A percentile compares a stretch with the other conserved stretches of the same genome.
Conservation (phyloP, 306 rosid species). For the Dalbergia oliveri region DNA sequence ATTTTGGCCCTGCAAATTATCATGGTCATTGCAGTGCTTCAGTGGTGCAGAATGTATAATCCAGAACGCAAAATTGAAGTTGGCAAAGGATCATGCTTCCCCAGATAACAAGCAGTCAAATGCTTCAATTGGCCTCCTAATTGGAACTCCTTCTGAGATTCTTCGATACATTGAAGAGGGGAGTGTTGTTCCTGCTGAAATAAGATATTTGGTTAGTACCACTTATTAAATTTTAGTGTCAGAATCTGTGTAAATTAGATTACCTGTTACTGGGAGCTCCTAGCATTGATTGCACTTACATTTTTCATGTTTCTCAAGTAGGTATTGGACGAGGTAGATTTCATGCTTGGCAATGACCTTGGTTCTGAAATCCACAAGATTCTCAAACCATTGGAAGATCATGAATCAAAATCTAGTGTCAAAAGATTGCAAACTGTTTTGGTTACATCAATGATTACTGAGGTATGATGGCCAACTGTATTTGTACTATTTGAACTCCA, state of each 20-base stretch:
- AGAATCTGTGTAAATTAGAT: slow-evolving; percentile 9
- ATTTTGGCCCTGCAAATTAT: slow-evolving; percentile 36
- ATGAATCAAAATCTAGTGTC: slow-evolving; percentile 60
- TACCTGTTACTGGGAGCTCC: slow-evolving; percentile 11
- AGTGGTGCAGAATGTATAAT: slow-evolving; percentile 78
- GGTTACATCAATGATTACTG: slow-evolving; percentile 78
- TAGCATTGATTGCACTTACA: slow-evolving; percentile 25
- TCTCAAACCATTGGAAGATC: slow-evolving; percentile 64
- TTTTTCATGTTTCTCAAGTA: slow-evolving; percentile 43
- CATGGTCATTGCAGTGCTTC: slow-evolving; percentile 64
- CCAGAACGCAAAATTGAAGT: slow-evolving; percentile 71
- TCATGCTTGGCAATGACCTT: slow-evolving; percentile 79
- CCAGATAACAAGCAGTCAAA: slow-evolving; percentile 46
- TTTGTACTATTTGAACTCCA: slow-evolving; percentile 19
- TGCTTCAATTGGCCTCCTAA: slow-evolving; percentile 77
- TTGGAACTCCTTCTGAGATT: slow-evolving; percentile 83
- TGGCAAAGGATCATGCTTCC: slow-evolving; percentile 61
- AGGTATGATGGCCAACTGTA: slow-evolving; percentile 54
- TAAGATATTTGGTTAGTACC: slow-evolving; percentile 73
- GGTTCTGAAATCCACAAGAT: slow-evolving; percentile 74
- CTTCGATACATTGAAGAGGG: slow-evolving; percentile 88
- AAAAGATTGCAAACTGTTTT: slow-evolving; percentile 82
- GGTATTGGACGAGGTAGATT: slow-evolving; percentile 90
- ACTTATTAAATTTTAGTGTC: background rate
- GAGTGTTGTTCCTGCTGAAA: slow-evolving; percentile 75